Evolutionary conservation across 2,329 filamentous ascomycete genomes (phyloP).

Genomic region (Clonostachys solani): DNA sequence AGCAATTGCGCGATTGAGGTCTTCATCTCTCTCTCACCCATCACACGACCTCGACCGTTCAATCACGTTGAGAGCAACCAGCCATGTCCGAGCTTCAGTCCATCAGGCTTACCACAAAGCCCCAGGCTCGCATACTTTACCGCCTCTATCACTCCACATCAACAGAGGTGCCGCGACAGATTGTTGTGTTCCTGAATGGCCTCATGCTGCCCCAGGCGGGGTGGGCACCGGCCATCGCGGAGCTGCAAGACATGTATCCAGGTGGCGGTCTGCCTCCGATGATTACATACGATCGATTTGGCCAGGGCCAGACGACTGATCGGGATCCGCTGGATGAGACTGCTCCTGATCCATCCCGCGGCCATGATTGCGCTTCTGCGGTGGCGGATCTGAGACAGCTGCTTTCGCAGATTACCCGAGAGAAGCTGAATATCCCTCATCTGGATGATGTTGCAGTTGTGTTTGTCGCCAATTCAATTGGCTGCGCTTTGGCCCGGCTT

Average conservation of each 20-base stretch:
- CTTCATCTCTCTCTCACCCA: too few species aligned
- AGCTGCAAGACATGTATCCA: background rate
- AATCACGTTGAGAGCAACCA: too few species aligned
- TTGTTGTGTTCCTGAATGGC: slow-evolving; percentile 15
- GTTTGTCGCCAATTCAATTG: slow-evolving; percentile 12
- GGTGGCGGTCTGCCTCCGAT: slow-evolving; percentile 23
- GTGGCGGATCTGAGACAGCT: slow-evolving; percentile 12
- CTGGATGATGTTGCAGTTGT: background rate
- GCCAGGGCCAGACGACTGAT: slow-evolving; percentile 40
- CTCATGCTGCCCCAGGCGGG: slow-evolving; percentile 9
- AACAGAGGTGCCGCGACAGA: too few species aligned
- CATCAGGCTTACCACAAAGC: too few species aligned
- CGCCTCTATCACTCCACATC: too few species aligned
- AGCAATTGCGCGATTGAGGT: too few species aligned
- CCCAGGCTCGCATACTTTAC: too few species aligned
- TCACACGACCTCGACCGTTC: too few species aligned
- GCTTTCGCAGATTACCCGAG: too few species aligned
- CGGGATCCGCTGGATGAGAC: slow-evolving; percentile 36
- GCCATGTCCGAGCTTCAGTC: too few species aligned
- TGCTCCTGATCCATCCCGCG: slow-evolving; percentile 28
- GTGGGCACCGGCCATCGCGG: slow-evolving; percentile 8
- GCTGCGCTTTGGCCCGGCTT: slow-evolving; percentile 36
- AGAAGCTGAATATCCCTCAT: background rate
- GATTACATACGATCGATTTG: slow-evolving; percentile 54
- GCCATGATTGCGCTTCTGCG: slow-evolving; percentile 39